Evolutionary conservation across 306 rosid genomes (phyloP).

Genomic region (Ziziphus jujuba): DNA sequence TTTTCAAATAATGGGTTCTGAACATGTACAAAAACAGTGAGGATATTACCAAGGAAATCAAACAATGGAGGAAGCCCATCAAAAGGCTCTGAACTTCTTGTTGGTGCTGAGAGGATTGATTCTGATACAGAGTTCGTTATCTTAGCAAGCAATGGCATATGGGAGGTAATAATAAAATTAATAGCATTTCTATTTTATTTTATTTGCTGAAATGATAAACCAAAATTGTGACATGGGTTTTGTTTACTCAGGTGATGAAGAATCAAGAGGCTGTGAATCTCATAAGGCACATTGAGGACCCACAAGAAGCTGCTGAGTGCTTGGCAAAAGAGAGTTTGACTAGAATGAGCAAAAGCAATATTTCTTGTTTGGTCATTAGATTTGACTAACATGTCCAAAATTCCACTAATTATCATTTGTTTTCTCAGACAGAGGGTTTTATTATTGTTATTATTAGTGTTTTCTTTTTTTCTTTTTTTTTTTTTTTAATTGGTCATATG

Average conservation of each 20-base stretch:
- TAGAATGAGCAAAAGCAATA: slow-evolving; percentile 74
- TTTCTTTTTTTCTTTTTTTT: too few relatives aligned
- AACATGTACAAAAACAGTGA: slow-evolving; percentile 9
- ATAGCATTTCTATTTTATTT: too few relatives aligned
- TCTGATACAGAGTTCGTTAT: slow-evolving; percentile 65
- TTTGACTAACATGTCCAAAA: slow-evolving; percentile 42
- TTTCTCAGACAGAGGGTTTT: too few relatives aligned
- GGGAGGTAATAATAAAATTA: slow-evolving; percentile 61
- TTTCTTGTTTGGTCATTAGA: slow-evolving; percentile 83
- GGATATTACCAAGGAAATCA: slow-evolving; percentile 22
- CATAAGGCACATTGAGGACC: slow-evolving; percentile 67
- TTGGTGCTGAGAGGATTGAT: slow-evolving; percentile 51
- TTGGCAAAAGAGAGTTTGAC: slow-evolving; percentile 75
- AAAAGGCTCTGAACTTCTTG: slow-evolving; percentile 51
- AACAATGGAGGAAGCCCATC: slow-evolving; percentile 25
- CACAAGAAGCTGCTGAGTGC: slow-evolving; percentile 78
- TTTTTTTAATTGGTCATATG: too few relatives aligned
- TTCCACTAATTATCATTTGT: too few relatives aligned
- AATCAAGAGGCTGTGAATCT: slow-evolving; percentile 89
- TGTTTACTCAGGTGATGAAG: slow-evolving; percentile 67
- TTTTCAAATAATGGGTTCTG: background rate
- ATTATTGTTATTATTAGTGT: too few relatives aligned
- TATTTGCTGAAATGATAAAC: background rate
- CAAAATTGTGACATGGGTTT: background rate
- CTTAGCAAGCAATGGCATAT: slow-evolving; percentile 77